Conservation (phyloP, 306 rosid genomes). For the Quercus robur region DNA sequence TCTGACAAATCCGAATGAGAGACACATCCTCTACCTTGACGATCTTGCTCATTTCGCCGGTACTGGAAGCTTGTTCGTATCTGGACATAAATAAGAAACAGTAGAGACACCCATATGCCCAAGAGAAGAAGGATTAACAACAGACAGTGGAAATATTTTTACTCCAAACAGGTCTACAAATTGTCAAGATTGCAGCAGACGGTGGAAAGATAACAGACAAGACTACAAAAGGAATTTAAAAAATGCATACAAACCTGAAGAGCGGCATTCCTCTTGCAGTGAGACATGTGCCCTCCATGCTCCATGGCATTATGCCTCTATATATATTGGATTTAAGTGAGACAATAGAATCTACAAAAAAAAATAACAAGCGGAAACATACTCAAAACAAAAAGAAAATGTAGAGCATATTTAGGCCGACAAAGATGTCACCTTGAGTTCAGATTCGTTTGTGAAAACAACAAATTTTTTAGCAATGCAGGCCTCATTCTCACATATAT, state of each 20-base stretch:
- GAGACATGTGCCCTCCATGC: constrained; percentile 1
- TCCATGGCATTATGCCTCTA: constrained; percentile 12
- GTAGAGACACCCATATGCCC: background rate
- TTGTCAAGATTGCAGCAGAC: background rate
- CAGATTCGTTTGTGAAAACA: constrained; percentile 48
- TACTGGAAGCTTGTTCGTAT: constrained; percentile 1
- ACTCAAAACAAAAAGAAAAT: background rate
- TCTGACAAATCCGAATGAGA: background rate
- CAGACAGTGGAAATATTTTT: background rate
- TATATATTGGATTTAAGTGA: background rate
- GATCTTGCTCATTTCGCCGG: background rate
- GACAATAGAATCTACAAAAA: background rate
- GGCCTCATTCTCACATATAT: constrained; percentile 53
- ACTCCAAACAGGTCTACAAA: background rate
- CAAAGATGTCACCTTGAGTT: constrained; percentile 48
- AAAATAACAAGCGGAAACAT: background rate
- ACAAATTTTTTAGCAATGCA: constrained; percentile 55
- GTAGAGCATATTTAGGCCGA: background rate
- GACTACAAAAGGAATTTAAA: background rate
- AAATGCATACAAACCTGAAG: background rate
- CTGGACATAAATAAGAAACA: background rate
- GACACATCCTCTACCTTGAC: background rate
- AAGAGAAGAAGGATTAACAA: background rate
- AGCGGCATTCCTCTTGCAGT: background rate
- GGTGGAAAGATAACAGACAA: background rate